phyloP scores from a whole-genome alignment of 2,329 filamentous ascomycete species.

The Pestalotiopsis sp. region DNA sequence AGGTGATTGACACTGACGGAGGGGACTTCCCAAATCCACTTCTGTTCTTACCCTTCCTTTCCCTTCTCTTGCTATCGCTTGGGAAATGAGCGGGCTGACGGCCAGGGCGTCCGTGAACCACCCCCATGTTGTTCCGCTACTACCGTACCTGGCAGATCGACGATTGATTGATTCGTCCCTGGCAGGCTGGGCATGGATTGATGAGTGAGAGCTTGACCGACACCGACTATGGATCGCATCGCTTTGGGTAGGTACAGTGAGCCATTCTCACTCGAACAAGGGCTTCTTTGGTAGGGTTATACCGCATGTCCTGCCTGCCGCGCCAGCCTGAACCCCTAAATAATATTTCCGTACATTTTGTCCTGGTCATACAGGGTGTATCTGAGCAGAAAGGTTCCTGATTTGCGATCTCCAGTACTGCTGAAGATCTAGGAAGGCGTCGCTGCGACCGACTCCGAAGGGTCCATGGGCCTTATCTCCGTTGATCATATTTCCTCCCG shows the following conservation, averaged over 20 bases:
- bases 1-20: not conserved
- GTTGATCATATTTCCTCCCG: no score
- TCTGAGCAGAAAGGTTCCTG: no score
- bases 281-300: no score
- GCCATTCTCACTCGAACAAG: no score
- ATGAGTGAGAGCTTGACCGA: not conserved
- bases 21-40: not conserved
- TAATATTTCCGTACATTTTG: no score
- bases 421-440: no score
- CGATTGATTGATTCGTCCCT: not conserved
- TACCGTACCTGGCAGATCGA: not conserved
- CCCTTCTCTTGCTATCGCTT: not conserved
- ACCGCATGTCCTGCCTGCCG: no score
- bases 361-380: no score
- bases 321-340: no score
- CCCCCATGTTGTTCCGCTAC: not conserved
- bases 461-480: no score
- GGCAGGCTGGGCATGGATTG: not conserved
- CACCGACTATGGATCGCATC: not conserved
- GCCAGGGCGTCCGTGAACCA: not conserved
- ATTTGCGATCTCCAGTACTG: no score
- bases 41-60: not conserved
- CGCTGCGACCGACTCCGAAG: no score
- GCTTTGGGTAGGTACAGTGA: not conserved
- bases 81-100: not conserved